Percentiles rank a stretch among this genome's conserved stretches.
Conservation (phyloP, 352 stramenopile genomes). For the Globisporangium radiosum region DNA sequence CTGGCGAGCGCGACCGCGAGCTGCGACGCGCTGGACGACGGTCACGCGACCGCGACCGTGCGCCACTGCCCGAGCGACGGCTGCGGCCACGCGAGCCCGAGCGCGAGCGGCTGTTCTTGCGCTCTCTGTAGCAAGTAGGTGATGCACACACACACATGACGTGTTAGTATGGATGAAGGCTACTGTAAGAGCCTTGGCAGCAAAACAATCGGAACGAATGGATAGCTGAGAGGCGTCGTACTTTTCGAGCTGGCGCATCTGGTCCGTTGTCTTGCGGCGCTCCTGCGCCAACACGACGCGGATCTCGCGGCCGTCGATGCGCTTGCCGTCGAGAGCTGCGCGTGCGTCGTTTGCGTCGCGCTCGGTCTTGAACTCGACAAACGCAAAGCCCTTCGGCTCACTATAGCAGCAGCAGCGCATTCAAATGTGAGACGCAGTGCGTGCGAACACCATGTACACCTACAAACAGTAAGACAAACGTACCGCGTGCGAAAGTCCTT, state of each 20-base stretch:
- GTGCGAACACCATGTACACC: neutral
- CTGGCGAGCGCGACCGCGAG: conserved; percentile 30
- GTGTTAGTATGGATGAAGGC: neutral
- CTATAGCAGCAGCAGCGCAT: conserved; percentile 17
- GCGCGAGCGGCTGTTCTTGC: conserved; percentile 27
- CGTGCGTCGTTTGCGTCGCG: conserved; percentile 87
- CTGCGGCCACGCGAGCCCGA: conserved; percentile 27
- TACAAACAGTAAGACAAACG: neutral
- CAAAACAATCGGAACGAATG: neutral
- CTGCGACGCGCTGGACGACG: conserved; percentile 34
- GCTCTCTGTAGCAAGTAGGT: conserved; percentile 7
- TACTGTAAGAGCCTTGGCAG: too few relatives aligned
- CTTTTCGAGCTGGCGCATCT: conserved; percentile 90
- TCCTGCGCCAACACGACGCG: conserved; percentile 96
- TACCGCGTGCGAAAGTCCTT: conserved; percentile 91
- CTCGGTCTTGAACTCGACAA: conserved; percentile 93
- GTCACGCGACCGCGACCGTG: conserved; percentile 40
- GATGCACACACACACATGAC: neutral
- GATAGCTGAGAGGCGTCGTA: conserved; percentile 10
- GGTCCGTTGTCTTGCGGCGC: conserved; percentile 91
- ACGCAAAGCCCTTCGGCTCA: conserved; percentile 93
- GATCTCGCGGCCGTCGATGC: conserved; percentile 90
- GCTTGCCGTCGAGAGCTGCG: conserved; percentile 87
- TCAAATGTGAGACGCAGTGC: neutral
- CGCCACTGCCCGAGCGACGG: conserved; percentile 11